These are phyloP conservation scores for Pseudisothecium myosuroides DNA, from an alignment of 225 moss, liverwort and hornwort species.

Conservation along the genomic window DNA sequence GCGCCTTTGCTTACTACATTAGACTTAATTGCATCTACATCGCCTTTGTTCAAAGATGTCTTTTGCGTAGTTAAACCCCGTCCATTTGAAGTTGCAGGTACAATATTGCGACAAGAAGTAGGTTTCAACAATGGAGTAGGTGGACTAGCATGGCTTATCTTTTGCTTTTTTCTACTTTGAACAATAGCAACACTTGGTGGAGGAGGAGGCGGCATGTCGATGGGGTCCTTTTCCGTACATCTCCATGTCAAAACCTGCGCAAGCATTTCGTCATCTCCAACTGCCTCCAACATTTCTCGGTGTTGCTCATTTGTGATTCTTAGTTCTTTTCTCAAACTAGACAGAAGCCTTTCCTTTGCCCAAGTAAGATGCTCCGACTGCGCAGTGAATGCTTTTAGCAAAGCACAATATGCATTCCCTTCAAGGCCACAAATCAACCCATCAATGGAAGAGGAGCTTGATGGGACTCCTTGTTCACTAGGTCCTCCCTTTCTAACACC, in stretches of 20 bases:
- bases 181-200: conserved; percentile 19
- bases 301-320: conserved; percentile 54
- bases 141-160: conserved; percentile 19
- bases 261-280: conserved; percentile 25
- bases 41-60: not conserved
- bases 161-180: conserved; percentile 54
- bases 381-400: conserved; percentile 52
- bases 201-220: not conserved
- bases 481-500: conserved; percentile 16
- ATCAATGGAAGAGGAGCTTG: conserved; percentile 14
- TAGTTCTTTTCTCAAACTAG: conserved; percentile 51
- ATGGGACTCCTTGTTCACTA: conserved; percentile 31
- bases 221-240: not conserved
- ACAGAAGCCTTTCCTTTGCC: conserved; percentile 46
- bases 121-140: not conserved
- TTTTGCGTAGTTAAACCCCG: not conserved
- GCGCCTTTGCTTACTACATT: not conserved
- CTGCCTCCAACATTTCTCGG: conserved; percentile 28
- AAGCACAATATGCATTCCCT: conserved; percentile 45
- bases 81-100: no score
- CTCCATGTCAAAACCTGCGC: conserved; percentile 38
- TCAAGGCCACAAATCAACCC: conserved; percentile 41
- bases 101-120: fast-evolving
- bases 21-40: not conserved
- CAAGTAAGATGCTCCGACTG: conserved; percentile 39